Base-by-base conservation (phyloP, 164 flowering plant genomes). In the Buxus sempervirens region DNA sequence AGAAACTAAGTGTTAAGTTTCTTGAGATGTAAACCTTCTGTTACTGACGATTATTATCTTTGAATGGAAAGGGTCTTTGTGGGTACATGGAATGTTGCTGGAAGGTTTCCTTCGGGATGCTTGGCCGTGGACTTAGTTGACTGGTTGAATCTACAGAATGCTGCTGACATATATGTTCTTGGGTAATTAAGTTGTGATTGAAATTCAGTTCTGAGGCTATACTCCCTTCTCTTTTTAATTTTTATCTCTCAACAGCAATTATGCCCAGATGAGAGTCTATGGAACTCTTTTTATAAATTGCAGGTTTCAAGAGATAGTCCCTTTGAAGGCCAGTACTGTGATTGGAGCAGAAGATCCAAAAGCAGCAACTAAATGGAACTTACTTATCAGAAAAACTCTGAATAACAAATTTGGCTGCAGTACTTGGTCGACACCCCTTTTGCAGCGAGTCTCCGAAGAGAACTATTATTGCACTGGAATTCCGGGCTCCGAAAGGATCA, bases 31-130 rank as follows among this genome's bases (percentile, higher is more conserved):
- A 14, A 14, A 32, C 3, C 27, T 45, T 36, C 8, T 22, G 20
- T 16, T 0, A 59, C 38, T 61, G 14, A 21, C 51, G 56, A 70
- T 58, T 64, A 24, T 38, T 19, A n/a, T 67, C 38, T 58, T 71
- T 41, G 6, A 1, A 26, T 53, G 60, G 41, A 32, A 32, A 90
- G 94, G 72, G 71, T 88, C 42, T 87, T 90, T 71, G 90, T 87
- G 64, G 94, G 90, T 18, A 84, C 94, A 57, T 90, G 96, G 94
- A 88, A 90, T 79, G 90, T 90, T 42, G 94, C 88, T n/a, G 96
- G 96, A 72, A 83, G 82, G 70, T 81, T 89, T 64, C 92, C 92
- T 18, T 75, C 77, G 8, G 90, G 86, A 26, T 83, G 89, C 79
- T 78, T 88, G 75, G 86, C 80, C 5, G 87, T 73, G 6, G 96